phyloP scores from a whole-genome alignment of 257 asterid genomes.

The Solanum chilense region DNA sequence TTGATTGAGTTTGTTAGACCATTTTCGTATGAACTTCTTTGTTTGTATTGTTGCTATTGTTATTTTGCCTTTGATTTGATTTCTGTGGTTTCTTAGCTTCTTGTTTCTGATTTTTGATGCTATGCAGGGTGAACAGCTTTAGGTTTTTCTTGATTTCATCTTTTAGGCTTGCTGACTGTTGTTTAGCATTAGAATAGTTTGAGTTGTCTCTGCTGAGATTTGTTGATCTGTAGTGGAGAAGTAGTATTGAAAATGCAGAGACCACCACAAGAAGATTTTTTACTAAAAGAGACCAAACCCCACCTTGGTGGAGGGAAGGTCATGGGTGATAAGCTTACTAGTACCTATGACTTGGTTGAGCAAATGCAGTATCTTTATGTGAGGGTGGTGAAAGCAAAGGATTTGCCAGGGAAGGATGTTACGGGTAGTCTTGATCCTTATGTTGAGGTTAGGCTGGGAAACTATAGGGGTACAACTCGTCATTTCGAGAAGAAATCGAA shows the following conservation, averaged over 20 bases:
- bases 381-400: constrained; percentile 63
- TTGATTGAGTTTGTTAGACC: background rate
- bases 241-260: constrained; percentile 30
- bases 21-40: background rate
- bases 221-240: background rate
- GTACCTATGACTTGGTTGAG: constrained; percentile 73
- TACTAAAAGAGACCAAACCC: constrained; percentile 51
- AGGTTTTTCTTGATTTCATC: background rate
- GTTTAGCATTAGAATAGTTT: background rate
- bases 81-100: background rate
- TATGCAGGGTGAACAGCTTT: background rate
- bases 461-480: constrained; percentile 57
- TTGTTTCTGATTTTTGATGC: background rate
- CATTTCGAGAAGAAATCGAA: constrained; percentile 57
- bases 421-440: constrained; percentile 63
- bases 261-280: constrained; percentile 48
- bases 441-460: constrained; percentile 55
- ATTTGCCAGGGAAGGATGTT: constrained; percentile 50
- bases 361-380: constrained; percentile 74
- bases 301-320: constrained; percentile 66
- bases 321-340: constrained; percentile 56
- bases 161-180: background rate
- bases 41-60: background rate
- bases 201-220: background rate
- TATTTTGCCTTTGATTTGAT: background rate